Evolutionary conservation across 208 protist species (phyloP).

Genomic region (Leishmania mexicana): DNA sequence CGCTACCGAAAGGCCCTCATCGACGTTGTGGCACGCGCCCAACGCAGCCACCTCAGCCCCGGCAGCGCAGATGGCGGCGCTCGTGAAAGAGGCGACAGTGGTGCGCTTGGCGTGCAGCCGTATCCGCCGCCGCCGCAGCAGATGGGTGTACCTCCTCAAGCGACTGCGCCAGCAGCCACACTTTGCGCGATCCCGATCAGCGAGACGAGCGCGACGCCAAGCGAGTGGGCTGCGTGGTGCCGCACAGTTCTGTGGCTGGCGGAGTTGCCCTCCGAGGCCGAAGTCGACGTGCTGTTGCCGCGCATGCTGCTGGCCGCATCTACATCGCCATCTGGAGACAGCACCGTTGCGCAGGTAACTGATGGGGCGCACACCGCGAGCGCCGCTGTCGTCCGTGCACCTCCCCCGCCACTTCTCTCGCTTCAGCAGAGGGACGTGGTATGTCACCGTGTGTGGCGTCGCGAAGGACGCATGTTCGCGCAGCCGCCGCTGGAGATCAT

Average conservation of each 20-base stretch:
- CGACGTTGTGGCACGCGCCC: background rate
- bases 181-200: background rate
- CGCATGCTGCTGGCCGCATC: constrained; percentile 4
- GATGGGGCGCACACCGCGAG: background rate
- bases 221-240: constrained; percentile 17
- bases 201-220: background rate
- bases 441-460: constrained; percentile 87
- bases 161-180: background rate
- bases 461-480: constrained; percentile 92
- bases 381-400: constrained; percentile 2
- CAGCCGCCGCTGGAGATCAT: constrained; percentile 56
- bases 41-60: background rate
- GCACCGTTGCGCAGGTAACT: background rate
- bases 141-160: background rate
- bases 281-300: constrained; percentile 20
- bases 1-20: constrained; percentile 48
- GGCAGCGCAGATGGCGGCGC: background rate
- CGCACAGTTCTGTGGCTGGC: constrained; percentile 29
- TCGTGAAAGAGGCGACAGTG: background rate
- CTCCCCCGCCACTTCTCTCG: constrained; percentile 30
- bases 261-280: constrained; percentile 7
- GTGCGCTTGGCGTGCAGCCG: background rate
- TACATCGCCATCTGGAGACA: background rate
- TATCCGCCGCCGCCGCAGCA: background rate
- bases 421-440: constrained; percentile 84